These are phyloP conservation scores for Radiomyces spectabilis DNA, from an alignment of 192 early-diverging fungal species.

Conservation along the genomic window DNA sequence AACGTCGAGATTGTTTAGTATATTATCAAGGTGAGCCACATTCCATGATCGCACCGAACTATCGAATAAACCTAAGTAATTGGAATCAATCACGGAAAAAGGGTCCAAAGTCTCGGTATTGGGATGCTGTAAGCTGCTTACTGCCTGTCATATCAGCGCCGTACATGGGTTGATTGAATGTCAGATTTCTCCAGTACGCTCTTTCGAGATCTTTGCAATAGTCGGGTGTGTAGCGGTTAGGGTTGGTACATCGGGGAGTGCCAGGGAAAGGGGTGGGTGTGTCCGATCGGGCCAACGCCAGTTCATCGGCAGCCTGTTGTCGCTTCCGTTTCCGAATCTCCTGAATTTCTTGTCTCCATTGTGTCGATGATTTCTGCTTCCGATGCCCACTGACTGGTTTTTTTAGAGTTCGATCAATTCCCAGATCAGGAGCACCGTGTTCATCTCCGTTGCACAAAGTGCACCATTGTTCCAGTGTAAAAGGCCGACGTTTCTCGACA, in stretches of 20 bases:
- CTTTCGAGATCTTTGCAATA: conserved; percentile 74
- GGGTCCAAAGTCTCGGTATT: too few species aligned
- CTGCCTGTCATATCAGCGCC: conserved; percentile 92
- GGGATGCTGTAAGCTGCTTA: conserved; percentile 6
- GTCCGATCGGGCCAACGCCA: conserved; percentile 26
- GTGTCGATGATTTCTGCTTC: too few species aligned
- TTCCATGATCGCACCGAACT: conserved; percentile 56
- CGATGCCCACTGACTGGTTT: too few species aligned
- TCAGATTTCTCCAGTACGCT: conserved; percentile 90
- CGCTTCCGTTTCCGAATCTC: not conserved
- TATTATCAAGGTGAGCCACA: conserved; percentile 63
- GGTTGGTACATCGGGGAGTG: conserved; percentile 27
- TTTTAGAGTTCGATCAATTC: conserved; percentile 9
- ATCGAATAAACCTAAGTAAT: conserved; percentile 39
- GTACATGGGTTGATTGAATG: conserved; percentile 80
- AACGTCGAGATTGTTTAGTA: conserved; percentile 66
- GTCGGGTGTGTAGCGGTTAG: conserved; percentile 36
- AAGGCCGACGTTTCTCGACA: conserved; percentile 59
- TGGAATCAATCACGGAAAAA: not conserved
- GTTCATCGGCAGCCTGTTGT: conserved; percentile 8
- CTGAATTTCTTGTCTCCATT: not conserved
- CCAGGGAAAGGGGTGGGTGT: conserved; percentile 16
- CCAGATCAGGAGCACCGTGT: conserved; percentile 42
- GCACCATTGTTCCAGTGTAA: conserved; percentile 57
- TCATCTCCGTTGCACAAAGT: conserved; percentile 46